phyloP scores from a whole-genome alignment of 495 filamentous ascomycete species.

The Arthonia radiata region DNA sequence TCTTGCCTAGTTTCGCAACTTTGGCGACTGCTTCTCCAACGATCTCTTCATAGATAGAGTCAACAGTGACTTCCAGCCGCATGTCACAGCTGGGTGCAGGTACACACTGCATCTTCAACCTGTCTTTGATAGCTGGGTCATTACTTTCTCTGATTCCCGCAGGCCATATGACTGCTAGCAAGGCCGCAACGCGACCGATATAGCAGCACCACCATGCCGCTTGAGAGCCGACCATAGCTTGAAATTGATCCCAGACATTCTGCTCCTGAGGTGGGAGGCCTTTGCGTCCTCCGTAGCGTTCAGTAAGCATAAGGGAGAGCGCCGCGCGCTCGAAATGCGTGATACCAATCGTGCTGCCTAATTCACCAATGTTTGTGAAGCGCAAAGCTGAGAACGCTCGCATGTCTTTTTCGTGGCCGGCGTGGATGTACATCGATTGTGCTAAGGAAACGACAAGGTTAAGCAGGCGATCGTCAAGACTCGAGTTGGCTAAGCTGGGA shows the following conservation, averaged over 20 bases:
- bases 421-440: slow-evolving; percentile 27
- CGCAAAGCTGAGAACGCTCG: slow-evolving; percentile 44
- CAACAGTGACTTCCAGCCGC: no score
- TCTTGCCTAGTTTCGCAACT: no score
- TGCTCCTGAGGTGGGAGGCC: slow-evolving; percentile 30
- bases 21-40: no score
- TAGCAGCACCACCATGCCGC: slow-evolving; percentile 39
- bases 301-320: slow-evolving; percentile 47
- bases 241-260: slow-evolving; percentile 20
- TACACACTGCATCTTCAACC: no score
- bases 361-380: slow-evolving; percentile 39
- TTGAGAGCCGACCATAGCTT: slow-evolving; percentile 19
- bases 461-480: slow-evolving; percentile 4
- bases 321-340: slow-evolving; percentile 45
- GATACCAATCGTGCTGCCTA: slow-evolving; percentile 43
- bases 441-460: slow-evolving; percentile 25
- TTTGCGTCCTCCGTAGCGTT: slow-evolving; percentile 39
- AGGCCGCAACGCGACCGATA: slow-evolving; percentile 25
- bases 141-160: no score
- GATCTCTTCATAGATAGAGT: no score
- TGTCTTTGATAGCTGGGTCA: no score
- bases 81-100: no score
- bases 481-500: slow-evolving; percentile 17
- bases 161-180: no score
- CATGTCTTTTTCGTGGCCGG: slow-evolving; percentile 22